phyloP scores from a whole-genome alignment of 352 stramenopile genomes.

The Phytophthora pini region DNA sequence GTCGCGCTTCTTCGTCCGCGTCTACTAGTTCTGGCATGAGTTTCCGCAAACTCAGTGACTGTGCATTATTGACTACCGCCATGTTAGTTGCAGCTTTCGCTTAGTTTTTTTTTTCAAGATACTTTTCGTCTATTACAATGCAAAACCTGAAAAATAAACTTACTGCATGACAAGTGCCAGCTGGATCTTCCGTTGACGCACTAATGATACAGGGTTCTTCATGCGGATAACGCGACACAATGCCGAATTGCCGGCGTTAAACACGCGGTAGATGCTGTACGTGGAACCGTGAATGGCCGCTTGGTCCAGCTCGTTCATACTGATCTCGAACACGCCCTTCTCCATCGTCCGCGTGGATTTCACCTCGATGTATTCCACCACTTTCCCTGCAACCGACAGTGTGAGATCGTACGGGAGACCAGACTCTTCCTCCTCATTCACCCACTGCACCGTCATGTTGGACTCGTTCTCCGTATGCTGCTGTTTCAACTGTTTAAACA shows the following conservation, averaged over 20 bases:
- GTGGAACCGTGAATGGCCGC: slow-evolving; percentile 76
- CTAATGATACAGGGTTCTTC: slow-evolving; percentile 83
- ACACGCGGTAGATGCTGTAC: slow-evolving; percentile 89
- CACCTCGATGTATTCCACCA: slow-evolving; percentile 87
- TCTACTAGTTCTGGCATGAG: too few relatives aligned
- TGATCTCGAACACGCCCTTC: slow-evolving; percentile 90
- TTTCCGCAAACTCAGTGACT: too few relatives aligned
- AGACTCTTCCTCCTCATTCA: slow-evolving; percentile 84
- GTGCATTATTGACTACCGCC: too few relatives aligned
- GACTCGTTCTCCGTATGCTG: slow-evolving; percentile 48
- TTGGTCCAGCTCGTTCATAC: slow-evolving; percentile 89
- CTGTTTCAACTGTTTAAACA: slow-evolving; percentile 73
- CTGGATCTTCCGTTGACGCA: slow-evolving; percentile 85
- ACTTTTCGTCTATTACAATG: slow-evolving; percentile 5
- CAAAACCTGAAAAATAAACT: background rate
- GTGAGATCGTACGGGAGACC: slow-evolving; percentile 85
- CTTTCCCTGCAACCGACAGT: slow-evolving; percentile 49
- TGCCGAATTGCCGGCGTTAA: slow-evolving; percentile 76
- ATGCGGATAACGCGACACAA: slow-evolving; percentile 83
- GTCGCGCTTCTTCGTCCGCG: too few relatives aligned
- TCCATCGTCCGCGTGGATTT: slow-evolving; percentile 90
- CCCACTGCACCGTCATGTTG: slow-evolving; percentile 63
- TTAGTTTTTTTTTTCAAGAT: slow-evolving; percentile 1
- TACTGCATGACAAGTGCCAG: slow-evolving; percentile 85
- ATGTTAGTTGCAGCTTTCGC: too few relatives aligned